Percentiles rank a stretch among this genome's conserved stretches.
Conservation (phyloP, 2,329 filamentous ascomycete species). For the Penicillium sp. region DNA sequence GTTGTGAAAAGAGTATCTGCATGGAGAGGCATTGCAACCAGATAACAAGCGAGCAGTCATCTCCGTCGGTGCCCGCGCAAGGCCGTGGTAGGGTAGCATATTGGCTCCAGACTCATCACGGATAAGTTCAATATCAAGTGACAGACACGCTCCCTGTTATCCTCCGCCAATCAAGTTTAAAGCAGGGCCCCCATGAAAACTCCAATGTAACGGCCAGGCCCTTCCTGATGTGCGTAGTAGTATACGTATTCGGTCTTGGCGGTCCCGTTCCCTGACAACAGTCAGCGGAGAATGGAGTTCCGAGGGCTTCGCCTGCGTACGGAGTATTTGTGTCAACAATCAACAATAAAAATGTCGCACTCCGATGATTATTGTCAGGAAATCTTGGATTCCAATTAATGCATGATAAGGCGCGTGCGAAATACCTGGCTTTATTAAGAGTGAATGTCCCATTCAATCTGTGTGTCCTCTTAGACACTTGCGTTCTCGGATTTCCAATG, state of each 20-base stretch:
- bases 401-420: not conserved
- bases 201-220: not conserved
- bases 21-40: not conserved
- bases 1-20: not conserved
- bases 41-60: not conserved
- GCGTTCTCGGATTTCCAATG: not conserved
- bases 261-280: not conserved
- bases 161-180: not conserved
- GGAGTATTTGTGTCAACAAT: not conserved
- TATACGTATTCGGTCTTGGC: slow-evolving; percentile 6
- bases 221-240: not conserved
- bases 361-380: not conserved
- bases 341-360: not conserved
- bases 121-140: not conserved
- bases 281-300: slow-evolving; percentile 3
- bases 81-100: not conserved
- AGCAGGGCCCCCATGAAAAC: not conserved
- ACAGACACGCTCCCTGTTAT: not conserved
- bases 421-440: not conserved
- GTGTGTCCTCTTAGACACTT: not conserved
- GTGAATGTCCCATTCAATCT: not conserved
- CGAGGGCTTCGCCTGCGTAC: not conserved
- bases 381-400: not conserved
- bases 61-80: not conserved
- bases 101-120: slow-evolving; percentile 2